Evolutionary conservation across 2,329 filamentous ascomycete genomes (phyloP).

Genomic region (Exutisphaerella laricina): DNA sequence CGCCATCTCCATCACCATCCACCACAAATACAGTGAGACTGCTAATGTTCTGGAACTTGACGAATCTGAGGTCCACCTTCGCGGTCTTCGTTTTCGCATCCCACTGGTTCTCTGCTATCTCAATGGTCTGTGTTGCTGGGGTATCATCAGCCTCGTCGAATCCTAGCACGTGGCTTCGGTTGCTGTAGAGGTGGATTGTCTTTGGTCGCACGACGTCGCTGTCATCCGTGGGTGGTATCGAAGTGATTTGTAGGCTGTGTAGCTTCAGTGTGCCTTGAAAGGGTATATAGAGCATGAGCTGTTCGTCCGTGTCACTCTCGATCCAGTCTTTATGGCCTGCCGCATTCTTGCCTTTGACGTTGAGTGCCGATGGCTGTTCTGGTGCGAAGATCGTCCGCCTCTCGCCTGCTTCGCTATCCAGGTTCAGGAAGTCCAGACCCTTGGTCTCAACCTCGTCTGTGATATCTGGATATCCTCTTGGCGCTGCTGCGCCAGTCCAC

Average conservation of each 20-base stretch:
- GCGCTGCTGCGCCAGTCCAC: constrained; percentile 72
- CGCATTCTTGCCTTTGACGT: constrained; percentile 49
- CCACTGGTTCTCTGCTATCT: constrained; percentile 73
- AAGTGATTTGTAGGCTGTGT: constrained; percentile 82
- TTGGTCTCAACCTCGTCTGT: constrained; percentile 74
- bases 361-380: constrained; percentile 60
- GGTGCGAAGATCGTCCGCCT: constrained; percentile 67
- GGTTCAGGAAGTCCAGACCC: constrained; percentile 81
- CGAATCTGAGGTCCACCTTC: constrained; percentile 66
- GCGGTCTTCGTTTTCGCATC: constrained; percentile 46
- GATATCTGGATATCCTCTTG: constrained; percentile 77
- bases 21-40: constrained; percentile 84
- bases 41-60: constrained; percentile 94
- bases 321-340: constrained; percentile 69
- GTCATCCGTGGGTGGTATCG: constrained; percentile 61
- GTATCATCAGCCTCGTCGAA: constrained; percentile 93
- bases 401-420: constrained; percentile 67
- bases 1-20: constrained; percentile 70
- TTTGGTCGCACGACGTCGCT: constrained; percentile 75
- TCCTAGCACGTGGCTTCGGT: constrained; percentile 81
- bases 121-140: constrained; percentile 71
- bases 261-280: constrained; percentile 86
- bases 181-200: constrained; percentile 79
- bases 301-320: constrained; percentile 94
- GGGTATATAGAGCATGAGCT: constrained; percentile 86